A percentile compares a stretch with the other conserved stretches of the same genome.
Conservation (phyloP, 1,284 basidiomycete species). For the Melampsora larici-populina region DNA sequence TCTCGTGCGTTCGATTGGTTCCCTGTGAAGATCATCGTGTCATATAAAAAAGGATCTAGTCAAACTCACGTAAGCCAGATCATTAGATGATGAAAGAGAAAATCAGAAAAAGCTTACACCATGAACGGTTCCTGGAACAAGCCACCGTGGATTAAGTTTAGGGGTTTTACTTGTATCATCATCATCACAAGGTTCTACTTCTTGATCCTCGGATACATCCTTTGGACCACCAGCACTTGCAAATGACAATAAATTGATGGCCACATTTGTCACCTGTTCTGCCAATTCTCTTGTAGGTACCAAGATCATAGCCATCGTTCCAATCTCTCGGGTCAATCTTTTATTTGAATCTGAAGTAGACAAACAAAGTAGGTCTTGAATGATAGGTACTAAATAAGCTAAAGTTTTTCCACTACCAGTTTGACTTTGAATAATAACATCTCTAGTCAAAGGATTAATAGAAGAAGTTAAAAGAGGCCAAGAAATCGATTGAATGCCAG, state of each 20-base stretch:
- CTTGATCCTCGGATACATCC: conserved; percentile 60
- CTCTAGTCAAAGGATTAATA: conserved; percentile 56
- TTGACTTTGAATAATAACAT: conserved; percentile 93
- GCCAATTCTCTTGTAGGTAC: conserved; percentile 93
- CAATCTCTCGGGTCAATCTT: conserved; percentile 69
- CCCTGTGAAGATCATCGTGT: conserved; percentile 61
- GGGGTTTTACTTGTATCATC: neutral
- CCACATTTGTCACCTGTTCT: conserved; percentile 78
- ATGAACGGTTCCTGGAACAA: conserved; percentile 82
- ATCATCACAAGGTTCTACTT: conserved; percentile 53
- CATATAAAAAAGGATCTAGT: too few species aligned
- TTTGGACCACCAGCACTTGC: conserved; percentile 50
- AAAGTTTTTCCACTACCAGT: conserved; percentile 98
- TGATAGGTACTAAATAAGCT: conserved; percentile 87
- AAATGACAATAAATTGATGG: conserved; percentile 64
- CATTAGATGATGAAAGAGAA: neutral
- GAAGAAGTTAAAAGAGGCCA: conserved; percentile 27
- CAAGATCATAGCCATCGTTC: conserved; percentile 90
- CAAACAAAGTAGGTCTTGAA: conserved; percentile 87
- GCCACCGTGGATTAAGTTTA: conserved; percentile 64
- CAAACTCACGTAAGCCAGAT: neutral
- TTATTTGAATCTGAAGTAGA: conserved; percentile 64
- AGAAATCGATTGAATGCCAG: conserved; percentile 30
- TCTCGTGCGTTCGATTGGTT: conserved; percentile 69
- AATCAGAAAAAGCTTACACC: conserved; percentile 19